Conservation (phyloP, 441 rosid genomes). For the Pelargonium australe region DNA sequence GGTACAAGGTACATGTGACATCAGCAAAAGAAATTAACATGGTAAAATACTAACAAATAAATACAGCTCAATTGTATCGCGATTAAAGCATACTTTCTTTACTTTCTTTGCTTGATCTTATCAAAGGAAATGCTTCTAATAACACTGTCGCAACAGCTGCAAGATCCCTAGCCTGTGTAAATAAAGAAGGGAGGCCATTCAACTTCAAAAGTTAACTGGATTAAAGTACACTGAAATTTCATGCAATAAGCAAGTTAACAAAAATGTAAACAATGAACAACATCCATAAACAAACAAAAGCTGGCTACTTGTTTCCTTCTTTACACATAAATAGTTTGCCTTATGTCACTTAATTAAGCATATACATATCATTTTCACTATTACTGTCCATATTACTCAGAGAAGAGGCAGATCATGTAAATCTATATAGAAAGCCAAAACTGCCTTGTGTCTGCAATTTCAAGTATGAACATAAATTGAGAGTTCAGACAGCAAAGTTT, state of each 20-base stretch:
- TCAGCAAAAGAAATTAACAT: not conserved
- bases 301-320: conserved; percentile 2
- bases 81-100: conserved; percentile 51
- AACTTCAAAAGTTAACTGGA: conserved; percentile 20
- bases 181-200: conserved; percentile 15
- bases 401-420: no score
- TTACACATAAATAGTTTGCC: not conserved
- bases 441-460: no score
- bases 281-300: not conserved
- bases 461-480: no score
- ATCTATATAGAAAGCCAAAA: no score
- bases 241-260: not conserved
- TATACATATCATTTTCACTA: not conserved
- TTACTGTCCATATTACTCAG: not conserved
- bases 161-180: conserved; percentile 67
- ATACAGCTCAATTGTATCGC: conserved; percentile 4
- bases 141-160: conserved; percentile 72
- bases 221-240: conserved; percentile 3
- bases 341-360: not conserved
- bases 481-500: no score
- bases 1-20: not conserved
- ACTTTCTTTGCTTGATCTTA: conserved; percentile 45
- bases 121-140: conserved; percentile 71
- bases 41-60: conserved; percentile 4
- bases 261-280: not conserved